Base-by-base conservation (phyloP, 345 rosid genomes). In the Rubroshorea leprosula region DNA sequence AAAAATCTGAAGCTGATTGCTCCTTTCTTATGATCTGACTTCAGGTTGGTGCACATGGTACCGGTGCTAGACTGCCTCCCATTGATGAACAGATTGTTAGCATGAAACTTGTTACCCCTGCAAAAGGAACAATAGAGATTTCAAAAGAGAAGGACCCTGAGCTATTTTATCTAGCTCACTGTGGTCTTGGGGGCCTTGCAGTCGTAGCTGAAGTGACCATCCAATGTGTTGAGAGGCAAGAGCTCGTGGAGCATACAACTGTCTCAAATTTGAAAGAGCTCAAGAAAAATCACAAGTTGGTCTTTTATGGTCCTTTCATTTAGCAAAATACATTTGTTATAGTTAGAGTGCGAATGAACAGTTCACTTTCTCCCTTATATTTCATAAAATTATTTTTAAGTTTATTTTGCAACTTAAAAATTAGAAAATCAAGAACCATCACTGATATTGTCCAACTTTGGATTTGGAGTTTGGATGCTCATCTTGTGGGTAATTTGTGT, bases 41-140 rank as follows among this genome's bases (percentile, higher is more conserved):
- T 58, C 67, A 93, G 97, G 97, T 93, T 56, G 99, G 97, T 49
- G 99, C 99, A 18, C 99, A 87, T 70, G 97, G 96, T 59, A 89
- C 96, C 17, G 97, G 99, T 68, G 97, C 97, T 65, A 80, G 77
- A 61, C 70, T 93, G 80, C 97, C 92, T 64, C 99, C 96, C 46
- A 82, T 93, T 63, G 99, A 93, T 47, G 99, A 89, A 71, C 99
- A 93, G 72, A 85, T 89, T 53, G 70, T 89, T 58, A 84, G 95
- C 70, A 75, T 93, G 92, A 93, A 87, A 65, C 64, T 89, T 75
- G 96, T 93, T 20, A 93, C 97, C 73, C 97, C 97, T 78, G 95
- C 86, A 22, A 86, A 82, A 61, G 99, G 99, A 64, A 87, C 90
- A 3, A 83, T 89, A 58, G 97, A 87, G 65, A 70, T 93, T 51